Conservation (phyloP, 352 stramenopile species). For the Elongisporangium undulatum region DNA sequence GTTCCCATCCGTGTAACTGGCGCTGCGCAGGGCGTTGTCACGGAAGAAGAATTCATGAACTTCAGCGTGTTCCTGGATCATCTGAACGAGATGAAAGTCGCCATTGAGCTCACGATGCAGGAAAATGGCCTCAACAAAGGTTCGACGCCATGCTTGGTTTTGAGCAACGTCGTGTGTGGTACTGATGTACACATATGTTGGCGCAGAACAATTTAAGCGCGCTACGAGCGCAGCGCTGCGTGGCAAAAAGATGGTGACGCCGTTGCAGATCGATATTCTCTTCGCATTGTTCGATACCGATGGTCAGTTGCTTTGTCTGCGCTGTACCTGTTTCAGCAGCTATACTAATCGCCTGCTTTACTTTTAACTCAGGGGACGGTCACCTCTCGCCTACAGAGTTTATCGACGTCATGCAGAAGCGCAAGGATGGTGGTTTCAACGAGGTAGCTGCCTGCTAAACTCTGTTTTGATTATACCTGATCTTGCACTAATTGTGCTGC, state of each 20-base stretch:
- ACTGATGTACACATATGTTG: background rate
- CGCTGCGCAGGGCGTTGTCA: conserved; percentile 45
- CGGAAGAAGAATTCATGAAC: conserved; percentile 82
- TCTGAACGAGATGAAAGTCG: conserved; percentile 80
- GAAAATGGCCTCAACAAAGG: conserved; percentile 82
- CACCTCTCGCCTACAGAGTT: conserved; percentile 79
- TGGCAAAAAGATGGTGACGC: conserved; percentile 59
- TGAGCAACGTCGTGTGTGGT: background rate
- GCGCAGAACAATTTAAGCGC: conserved; percentile 73
- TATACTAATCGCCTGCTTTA: background rate
- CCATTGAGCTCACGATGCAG: conserved; percentile 81
- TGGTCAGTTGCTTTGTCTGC: conserved; percentile 27
- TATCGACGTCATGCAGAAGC: conserved; percentile 84
- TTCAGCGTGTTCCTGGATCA: conserved; percentile 82
- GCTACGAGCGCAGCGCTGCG: conserved; percentile 61
- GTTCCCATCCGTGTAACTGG: background rate
- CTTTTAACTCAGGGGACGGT: conserved; percentile 46
- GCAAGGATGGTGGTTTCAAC: conserved; percentile 78
- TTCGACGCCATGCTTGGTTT: conserved; percentile 1
- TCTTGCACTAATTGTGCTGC: background rate
- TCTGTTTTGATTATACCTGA: background rate
- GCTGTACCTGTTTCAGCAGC: background rate
- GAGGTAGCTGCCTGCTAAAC: conserved; percentile 41
- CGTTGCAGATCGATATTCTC: conserved; percentile 81
- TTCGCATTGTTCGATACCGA: conserved; percentile 81